phyloP scores from a whole-genome alignment of 805 yeast genomes.

The Yarrowia bubula region DNA sequence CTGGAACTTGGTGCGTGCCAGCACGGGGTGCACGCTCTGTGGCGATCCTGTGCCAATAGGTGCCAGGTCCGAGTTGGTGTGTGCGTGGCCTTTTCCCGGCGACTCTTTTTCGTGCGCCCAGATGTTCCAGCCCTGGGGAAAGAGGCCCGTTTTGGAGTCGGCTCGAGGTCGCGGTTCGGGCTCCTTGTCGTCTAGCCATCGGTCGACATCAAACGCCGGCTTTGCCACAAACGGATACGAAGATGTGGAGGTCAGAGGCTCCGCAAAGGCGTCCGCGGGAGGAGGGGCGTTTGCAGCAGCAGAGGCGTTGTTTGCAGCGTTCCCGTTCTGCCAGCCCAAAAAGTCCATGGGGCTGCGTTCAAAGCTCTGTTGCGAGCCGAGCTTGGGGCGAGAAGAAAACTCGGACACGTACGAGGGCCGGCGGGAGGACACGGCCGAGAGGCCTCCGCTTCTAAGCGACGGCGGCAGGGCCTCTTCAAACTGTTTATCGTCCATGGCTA shows the following conservation, averaged over 20 bases:
- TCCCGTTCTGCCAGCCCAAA: slow-evolving; percentile 12
- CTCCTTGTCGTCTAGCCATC: slow-evolving; percentile 23
- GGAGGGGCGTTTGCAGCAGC: background rate
- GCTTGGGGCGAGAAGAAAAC: slow-evolving; percentile 41
- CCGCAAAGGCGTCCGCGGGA: slow-evolving; percentile 20
- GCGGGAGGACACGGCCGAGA: slow-evolving; percentile 55
- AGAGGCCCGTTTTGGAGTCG: slow-evolving; percentile 15
- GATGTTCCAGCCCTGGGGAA: slow-evolving; percentile 26
- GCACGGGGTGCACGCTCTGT: slow-evolving; percentile 19
- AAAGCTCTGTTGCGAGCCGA: slow-evolving; percentile 20
- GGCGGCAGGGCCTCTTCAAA: slow-evolving; percentile 28
- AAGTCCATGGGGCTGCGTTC: slow-evolving; percentile 24
- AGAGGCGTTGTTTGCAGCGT: slow-evolving; percentile 11
- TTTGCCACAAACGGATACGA: slow-evolving; percentile 24
- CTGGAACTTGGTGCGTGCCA: slow-evolving; percentile 23
- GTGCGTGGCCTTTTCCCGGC: slow-evolving; percentile 7
- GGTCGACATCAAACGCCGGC: slow-evolving; percentile 18
- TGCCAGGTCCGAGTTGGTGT: slow-evolving; percentile 18
- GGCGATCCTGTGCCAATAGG: slow-evolving; percentile 22
- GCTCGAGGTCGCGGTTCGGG: background rate
- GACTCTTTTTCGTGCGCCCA: slow-evolving; percentile 25
- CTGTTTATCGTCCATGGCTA: slow-evolving; percentile 27
- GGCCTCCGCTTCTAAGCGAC: slow-evolving; percentile 45
- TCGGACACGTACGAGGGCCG: slow-evolving; percentile 70
- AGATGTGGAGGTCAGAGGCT: slow-evolving; percentile 25